A percentile compares a stretch with the other conserved stretches of the same genome.
These are phyloP conservation scores for Coemansia sp. DNA, from an alignment of 192 early-diverging fungal species.

Conservation along the genomic window DNA sequence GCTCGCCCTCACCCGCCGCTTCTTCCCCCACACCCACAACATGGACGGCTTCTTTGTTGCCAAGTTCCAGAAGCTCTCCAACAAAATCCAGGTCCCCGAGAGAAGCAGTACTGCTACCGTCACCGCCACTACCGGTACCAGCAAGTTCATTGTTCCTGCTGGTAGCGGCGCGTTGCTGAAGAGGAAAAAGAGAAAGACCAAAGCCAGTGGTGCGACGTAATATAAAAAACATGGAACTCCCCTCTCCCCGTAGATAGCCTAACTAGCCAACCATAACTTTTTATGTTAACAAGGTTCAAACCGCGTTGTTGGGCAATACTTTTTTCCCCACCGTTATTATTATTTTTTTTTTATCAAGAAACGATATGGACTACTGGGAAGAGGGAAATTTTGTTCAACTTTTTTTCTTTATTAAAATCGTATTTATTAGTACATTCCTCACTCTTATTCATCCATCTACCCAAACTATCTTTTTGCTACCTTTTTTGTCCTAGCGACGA, in stretches of 20 bases:
- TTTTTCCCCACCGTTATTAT: too few relatives aligned
- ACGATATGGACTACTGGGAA: background rate
- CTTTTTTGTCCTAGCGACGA: conserved; percentile 23
- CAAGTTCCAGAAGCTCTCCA: conserved; percentile 93
- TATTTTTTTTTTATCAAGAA: background rate
- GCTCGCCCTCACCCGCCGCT: conserved; percentile 79
- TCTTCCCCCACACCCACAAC: conserved; percentile 97
- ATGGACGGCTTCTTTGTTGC: conserved; percentile 99
- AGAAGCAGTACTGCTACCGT: background rate
- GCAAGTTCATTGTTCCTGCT: conserved; percentile 30
- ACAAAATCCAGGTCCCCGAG: conserved; percentile 61
- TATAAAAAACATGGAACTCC: background rate
- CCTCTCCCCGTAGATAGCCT: too few relatives aligned
- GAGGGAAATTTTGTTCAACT: background rate
- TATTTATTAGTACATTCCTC: too few relatives aligned
- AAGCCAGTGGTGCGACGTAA: background rate
- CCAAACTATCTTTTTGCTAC: background rate
- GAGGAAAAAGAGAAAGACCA: conserved; percentile 39
- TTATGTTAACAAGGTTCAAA: too few relatives aligned
- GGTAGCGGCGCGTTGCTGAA: conserved; percentile 47
- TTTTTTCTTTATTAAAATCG: background rate
- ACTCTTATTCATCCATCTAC: too few relatives aligned
- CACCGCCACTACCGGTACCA: too few relatives aligned
- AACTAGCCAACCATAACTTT: too few relatives aligned
- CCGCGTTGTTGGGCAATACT: too few relatives aligned